phyloP scores from a whole-genome alignment of 805 yeast species.

The Candida ovalis region DNA sequence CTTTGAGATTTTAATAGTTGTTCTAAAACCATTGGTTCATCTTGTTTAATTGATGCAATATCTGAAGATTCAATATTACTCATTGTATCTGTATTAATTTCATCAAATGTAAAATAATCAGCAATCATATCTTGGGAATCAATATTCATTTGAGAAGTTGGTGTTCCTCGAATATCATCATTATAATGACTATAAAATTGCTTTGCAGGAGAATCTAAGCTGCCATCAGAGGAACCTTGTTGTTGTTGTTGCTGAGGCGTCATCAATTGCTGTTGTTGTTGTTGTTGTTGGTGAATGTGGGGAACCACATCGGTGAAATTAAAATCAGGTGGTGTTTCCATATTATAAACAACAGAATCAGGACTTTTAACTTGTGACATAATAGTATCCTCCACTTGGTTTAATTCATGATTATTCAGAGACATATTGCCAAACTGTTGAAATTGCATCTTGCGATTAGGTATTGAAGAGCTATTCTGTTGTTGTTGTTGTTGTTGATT shows the following conservation, averaged over 20 bases:
- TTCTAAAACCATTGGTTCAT: constrained; percentile 4
- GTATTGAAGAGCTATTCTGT: neutral
- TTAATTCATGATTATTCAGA: neutral
- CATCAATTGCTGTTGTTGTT: neutral
- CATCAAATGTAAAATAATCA: constrained; percentile 11
- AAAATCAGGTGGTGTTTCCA: neutral
- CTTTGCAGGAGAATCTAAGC: neutral
- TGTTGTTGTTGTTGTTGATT: neutral
- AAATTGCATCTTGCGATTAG: neutral
- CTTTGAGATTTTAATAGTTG: constrained; percentile 7
- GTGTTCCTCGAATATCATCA: constrained; percentile 7
- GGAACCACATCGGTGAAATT: neutral
- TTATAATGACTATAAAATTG: constrained; percentile 12
- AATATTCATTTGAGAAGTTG: neutral
- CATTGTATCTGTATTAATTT: neutral
- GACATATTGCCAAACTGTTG: neutral
- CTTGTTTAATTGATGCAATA: neutral
- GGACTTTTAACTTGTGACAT: neutral
- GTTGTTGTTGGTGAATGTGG: neutral
- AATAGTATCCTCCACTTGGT: neutral
- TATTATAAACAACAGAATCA: neutral
- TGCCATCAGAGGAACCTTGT: neutral
- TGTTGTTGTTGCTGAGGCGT: neutral
- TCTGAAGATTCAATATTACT: constrained; percentile 5
- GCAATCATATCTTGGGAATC: neutral